Evolutionary conservation across 1,284 basidiomycete genomes (phyloP).

Genomic region (Apiotrichum domesticum): DNA sequence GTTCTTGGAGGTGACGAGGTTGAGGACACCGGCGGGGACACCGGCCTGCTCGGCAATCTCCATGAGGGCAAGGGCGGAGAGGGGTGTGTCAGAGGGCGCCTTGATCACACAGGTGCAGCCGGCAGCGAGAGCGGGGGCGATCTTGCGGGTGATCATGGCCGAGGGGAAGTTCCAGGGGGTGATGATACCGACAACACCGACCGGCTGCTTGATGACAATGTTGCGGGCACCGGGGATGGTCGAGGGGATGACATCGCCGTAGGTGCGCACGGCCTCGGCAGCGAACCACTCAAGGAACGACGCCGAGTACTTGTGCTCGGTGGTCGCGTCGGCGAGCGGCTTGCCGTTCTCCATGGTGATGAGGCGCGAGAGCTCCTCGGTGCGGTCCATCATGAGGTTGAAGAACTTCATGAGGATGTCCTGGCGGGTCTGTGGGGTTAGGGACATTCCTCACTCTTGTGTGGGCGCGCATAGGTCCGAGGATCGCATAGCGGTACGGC

Average conservation of each 20-base stretch:
- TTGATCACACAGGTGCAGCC: conserved; percentile 95
- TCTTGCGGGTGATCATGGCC: conserved; percentile 62
- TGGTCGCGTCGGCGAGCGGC: conserved; percentile 69
- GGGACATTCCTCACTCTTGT: no score
- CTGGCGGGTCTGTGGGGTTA: conserved; percentile 51
- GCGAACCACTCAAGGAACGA: conserved; percentile 80
- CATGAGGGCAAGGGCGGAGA: conserved; percentile 69
- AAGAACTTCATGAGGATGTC: conserved; percentile 70
- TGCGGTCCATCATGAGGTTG: conserved; percentile 65
- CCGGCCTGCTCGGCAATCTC: conserved; percentile 77
- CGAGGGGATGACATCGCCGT: conserved; percentile 73
- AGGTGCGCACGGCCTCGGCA: conserved; percentile 59
- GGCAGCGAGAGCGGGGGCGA: conserved; percentile 64
- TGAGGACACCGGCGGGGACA: conserved; percentile 89
- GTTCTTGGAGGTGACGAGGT: conserved; percentile 62
- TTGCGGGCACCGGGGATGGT: conserved; percentile 65
- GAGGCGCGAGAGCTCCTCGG: conserved; percentile 72
- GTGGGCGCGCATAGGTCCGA: no score
- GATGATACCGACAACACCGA: conserved; percentile 39
- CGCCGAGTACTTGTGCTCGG: conserved; percentile 70
- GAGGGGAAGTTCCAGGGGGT: conserved; percentile 38
- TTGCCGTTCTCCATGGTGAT: conserved; percentile 91
- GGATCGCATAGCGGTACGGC: no score
- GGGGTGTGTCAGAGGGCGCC: conserved; percentile 89
- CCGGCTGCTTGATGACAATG: conserved; percentile 63